phyloP scores from a whole-genome alignment of 139 green algal species.

The Zygnema cylindricum region DNA sequence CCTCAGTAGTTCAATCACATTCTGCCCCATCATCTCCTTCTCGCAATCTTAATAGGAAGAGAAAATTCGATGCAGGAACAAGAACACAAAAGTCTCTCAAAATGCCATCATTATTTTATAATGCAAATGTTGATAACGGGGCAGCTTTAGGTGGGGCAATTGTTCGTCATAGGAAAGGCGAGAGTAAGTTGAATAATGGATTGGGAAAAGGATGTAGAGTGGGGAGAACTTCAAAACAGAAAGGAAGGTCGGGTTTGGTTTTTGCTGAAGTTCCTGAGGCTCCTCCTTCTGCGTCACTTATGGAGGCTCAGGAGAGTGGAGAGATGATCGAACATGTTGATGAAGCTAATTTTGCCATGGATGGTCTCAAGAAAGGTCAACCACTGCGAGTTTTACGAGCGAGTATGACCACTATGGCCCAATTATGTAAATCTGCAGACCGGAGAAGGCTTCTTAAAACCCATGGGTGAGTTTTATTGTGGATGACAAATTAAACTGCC shows the following conservation, averaged over 20 bases:
- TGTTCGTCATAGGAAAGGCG: background rate
- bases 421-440: slow-evolving; percentile 13
- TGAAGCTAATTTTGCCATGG: slow-evolving; percentile 53
- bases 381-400: slow-evolving; percentile 38
- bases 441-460: slow-evolving; percentile 33
- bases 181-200: background rate
- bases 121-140: background rate
- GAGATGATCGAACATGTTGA: slow-evolving; percentile 58
- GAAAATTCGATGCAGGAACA: background rate
- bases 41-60: background rate
- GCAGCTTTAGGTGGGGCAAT: background rate
- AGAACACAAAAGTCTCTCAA: background rate
- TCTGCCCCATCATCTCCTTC: background rate
- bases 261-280: background rate
- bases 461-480: slow-evolving; percentile 47
- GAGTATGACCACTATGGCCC: slow-evolving; percentile 32
- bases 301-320: slow-evolving; percentile 53
- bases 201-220: background rate
- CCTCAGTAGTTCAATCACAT: background rate
- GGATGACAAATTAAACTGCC: no score
- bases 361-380: slow-evolving; percentile 40
- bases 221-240: background rate
- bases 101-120: background rate
- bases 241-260: background rate
- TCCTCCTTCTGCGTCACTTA: slow-evolving; percentile 36